Evolutionary conservation across 371 early-diverging fungal species (phyloP).

Genomic region (Mortierella sp.): DNA sequence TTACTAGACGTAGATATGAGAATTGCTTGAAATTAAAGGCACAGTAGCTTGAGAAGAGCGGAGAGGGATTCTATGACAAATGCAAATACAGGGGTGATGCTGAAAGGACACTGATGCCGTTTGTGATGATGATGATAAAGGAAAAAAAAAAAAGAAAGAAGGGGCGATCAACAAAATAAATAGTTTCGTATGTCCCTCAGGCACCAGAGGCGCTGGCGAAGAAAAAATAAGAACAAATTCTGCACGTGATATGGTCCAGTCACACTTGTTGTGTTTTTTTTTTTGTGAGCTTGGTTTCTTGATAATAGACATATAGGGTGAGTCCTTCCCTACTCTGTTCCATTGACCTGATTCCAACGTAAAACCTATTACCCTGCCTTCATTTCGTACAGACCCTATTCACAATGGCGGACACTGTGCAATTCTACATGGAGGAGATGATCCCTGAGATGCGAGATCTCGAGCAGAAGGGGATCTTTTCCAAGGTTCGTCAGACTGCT

Average conservation of each 20-base stretch:
- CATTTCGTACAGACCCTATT: not conserved
- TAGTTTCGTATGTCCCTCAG: conserved; percentile 4
- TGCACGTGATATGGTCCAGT: conserved; percentile 4
- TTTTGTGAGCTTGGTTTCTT: not conserved
- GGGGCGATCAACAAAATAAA: not conserved
- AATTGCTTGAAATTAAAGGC: not conserved
- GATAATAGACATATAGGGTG: not conserved
- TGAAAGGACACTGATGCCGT: conserved; percentile 5
- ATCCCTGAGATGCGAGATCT: conserved; percentile 93
- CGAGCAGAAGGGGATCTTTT: conserved; percentile 83
- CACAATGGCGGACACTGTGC: conserved; percentile 91
- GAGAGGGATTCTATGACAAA: conserved; percentile 3
- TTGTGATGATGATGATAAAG: conserved; percentile 10
- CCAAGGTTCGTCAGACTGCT: conserved; percentile 62
- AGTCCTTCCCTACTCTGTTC: not conserved
- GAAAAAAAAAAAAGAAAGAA: conserved; percentile 18
- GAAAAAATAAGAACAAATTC: not conserved
- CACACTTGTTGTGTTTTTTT: conserved; percentile 11
- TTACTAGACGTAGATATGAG: not conserved
- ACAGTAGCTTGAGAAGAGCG: not conserved
- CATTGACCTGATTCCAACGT: conserved; percentile 1
- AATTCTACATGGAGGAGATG: conserved; percentile 93
- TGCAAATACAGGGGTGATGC: not conserved
- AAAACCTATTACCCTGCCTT: not conserved
- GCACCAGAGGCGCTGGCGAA: conserved; percentile 2